Percentiles rank a stretch among this genome's conserved stretches.
phyloP scores from a whole-genome alignment of 805 yeast species.

The Candida vartiovaarae region DNA sequence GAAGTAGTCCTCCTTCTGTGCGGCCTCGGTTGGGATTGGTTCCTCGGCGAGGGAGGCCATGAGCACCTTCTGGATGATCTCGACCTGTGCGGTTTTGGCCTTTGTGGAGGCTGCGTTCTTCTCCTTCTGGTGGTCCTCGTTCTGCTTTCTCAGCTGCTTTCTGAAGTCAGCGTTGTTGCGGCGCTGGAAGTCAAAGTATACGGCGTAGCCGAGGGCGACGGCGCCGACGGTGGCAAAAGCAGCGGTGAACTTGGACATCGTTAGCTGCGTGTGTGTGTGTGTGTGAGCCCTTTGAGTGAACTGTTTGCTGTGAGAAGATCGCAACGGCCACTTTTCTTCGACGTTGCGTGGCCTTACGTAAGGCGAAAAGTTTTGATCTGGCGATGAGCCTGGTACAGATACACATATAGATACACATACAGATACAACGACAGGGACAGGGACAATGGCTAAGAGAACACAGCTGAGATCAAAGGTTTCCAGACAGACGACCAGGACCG shows the following conservation, averaged over 20 bases:
- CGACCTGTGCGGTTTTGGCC: constrained; percentile 53
- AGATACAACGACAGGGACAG: neutral
- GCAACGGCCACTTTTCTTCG: neutral
- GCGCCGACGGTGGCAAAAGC: constrained; percentile 32
- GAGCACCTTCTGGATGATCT: constrained; percentile 54
- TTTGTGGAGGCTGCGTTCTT: constrained; percentile 48
- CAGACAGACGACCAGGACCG: constrained; percentile 25
- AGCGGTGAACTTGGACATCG: constrained; percentile 22
- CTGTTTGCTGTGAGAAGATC: neutral
- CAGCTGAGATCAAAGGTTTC: constrained; percentile 29
- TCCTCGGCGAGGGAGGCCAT: constrained; percentile 55
- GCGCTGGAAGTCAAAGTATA: constrained; percentile 89
- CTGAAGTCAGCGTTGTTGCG: constrained; percentile 81
- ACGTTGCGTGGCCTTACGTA: neutral
- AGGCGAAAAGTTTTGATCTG: neutral
- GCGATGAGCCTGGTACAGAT: neutral
- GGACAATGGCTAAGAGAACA: constrained; percentile 30
- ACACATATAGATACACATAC: too few relatives aligned
- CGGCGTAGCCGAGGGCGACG: constrained; percentile 65
- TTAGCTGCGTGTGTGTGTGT: neutral
- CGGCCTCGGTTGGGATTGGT: constrained; percentile 68
- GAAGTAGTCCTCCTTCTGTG: constrained; percentile 71
- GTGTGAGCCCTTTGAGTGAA: too few relatives aligned
- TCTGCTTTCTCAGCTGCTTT: constrained; percentile 57
- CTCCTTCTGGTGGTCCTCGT: constrained; percentile 52